Conservation (phyloP, 768 basidiomycete species). For the Auriscalpium vulgare region DNA sequence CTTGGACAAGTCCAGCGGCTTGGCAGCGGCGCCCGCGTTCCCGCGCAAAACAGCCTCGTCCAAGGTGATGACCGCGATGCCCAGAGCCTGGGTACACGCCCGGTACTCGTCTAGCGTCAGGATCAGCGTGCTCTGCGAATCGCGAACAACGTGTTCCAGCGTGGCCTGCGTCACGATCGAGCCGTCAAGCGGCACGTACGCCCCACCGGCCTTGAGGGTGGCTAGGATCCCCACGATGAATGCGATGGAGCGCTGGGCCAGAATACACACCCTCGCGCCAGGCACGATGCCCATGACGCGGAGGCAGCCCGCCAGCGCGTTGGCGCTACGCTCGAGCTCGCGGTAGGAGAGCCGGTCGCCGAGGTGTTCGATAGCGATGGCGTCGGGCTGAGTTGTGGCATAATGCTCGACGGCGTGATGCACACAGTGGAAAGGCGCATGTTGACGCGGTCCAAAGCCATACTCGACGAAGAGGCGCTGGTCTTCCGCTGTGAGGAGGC, state of each 20-base stretch:
- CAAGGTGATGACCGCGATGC: conserved; percentile 15
- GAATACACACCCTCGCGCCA: conserved; percentile 45
- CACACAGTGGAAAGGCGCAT: conserved; percentile 38
- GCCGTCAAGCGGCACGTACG: conserved; percentile 54
- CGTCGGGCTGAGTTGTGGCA: conserved; percentile 33
- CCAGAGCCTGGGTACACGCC: conserved; percentile 11
- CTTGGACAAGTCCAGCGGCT: conserved; percentile 1
- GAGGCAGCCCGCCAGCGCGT: conserved; percentile 37
- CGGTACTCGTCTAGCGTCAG: conserved; percentile 29
- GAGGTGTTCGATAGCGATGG: conserved; percentile 43
- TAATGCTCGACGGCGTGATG: conserved; percentile 49
- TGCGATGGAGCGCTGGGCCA: conserved; percentile 45
- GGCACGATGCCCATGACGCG: conserved; percentile 36
- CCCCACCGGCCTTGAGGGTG: conserved; percentile 48
- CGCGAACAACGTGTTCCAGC: conserved; percentile 39
- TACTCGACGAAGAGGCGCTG: conserved; percentile 32
- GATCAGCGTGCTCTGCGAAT: conserved; percentile 36
- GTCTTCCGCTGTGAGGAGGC: neutral
- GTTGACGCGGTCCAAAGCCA: conserved; percentile 32
- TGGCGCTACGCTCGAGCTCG: conserved; percentile 40
- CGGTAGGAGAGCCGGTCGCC: conserved; percentile 40
- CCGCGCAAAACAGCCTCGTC: conserved; percentile 14
- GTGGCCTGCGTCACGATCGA: conserved; percentile 49
- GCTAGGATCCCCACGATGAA: conserved; percentile 48
- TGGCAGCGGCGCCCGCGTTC: neutral